phyloP scores from a whole-genome alignment of 78 protist species.

The Bodo saltans region DNA sequence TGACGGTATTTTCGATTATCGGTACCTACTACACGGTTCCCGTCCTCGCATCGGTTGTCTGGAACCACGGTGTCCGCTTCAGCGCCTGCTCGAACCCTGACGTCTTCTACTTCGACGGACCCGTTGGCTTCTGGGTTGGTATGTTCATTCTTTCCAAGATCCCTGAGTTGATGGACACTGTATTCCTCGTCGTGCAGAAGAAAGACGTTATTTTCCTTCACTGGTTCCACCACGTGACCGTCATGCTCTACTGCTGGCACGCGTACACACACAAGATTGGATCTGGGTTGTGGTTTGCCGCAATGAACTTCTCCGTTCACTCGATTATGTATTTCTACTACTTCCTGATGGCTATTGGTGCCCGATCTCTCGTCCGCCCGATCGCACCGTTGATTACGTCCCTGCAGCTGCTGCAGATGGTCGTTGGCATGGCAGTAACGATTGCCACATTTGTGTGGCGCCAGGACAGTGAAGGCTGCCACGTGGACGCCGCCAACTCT shows the following conservation, averaged over 20 bases:
- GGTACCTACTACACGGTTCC: conserved; percentile 18
- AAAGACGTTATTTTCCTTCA: conserved; percentile 49
- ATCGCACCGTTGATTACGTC: conserved; percentile 19
- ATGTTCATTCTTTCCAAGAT: conserved; percentile 27
- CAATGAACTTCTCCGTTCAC: conserved; percentile 64
- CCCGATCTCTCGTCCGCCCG: background rate
- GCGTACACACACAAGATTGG: conserved; percentile 29
- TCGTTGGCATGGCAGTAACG: conserved; percentile 31
- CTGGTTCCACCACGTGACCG: conserved; percentile 72
- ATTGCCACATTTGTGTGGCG: background rate
- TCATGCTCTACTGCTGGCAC: conserved; percentile 60
- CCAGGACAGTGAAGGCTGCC: background rate
- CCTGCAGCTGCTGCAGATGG: conserved; percentile 46
- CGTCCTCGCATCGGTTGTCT: background rate
- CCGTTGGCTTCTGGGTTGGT: background rate
- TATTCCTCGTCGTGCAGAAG: conserved; percentile 22
- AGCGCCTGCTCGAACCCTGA: conserved; percentile 1
- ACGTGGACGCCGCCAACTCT: background rate
- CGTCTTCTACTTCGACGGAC: background rate
- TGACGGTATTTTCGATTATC: conserved; percentile 18
- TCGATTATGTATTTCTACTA: conserved; percentile 64
- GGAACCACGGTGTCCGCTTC: background rate
- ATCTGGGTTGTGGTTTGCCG: conserved; percentile 43
- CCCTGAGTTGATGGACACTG: conserved; percentile 34
- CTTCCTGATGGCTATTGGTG: background rate